Conservation (phyloP, 169 alveolate species). For the Eimeria zaria region DNA sequence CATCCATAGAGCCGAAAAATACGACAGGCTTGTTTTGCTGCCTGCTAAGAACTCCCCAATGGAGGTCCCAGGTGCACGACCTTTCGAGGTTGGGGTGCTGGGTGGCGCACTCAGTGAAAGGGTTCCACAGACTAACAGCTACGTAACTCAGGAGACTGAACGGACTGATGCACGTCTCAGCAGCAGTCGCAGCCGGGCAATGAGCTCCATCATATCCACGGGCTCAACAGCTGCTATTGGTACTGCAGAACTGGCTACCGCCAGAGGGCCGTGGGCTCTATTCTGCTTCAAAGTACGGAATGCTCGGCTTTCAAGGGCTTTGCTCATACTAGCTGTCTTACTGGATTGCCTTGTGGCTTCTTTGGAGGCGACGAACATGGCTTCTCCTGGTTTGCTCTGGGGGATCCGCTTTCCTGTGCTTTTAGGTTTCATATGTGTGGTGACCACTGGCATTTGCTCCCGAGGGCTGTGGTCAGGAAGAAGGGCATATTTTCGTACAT, state of each 20-base stretch:
- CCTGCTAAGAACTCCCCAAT: not conserved
- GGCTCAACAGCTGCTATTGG: slow-evolving; percentile 23
- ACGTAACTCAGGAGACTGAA: slow-evolving; percentile 66
- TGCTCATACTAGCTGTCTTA: slow-evolving; percentile 35
- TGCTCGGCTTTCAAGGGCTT: slow-evolving; percentile 35
- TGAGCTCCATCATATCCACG: slow-evolving; percentile 53
- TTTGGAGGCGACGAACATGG: slow-evolving; percentile 40
- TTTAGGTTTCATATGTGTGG: slow-evolving; percentile 27
- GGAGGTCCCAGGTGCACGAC: not conserved
- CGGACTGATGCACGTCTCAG: slow-evolving; percentile 58
- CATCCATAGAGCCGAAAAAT: not conserved
- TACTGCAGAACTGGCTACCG: slow-evolving; percentile 24
- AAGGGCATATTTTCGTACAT: slow-evolving; percentile 47
- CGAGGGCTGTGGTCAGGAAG: slow-evolving; percentile 64
- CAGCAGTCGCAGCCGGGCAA: slow-evolving; percentile 73
- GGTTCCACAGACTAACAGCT: not conserved
- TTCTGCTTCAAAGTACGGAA: slow-evolving; percentile 69
- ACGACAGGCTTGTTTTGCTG: not conserved
- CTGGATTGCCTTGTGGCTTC: slow-evolving; percentile 49
- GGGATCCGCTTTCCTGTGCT: not conserved
- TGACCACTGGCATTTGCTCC: slow-evolving; percentile 20
- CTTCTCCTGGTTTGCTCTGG: slow-evolving; percentile 18
- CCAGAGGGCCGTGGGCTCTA: slow-evolving; percentile 64
- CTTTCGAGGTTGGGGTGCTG: not conserved
- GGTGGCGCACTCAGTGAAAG: not conserved